Evolutionary conservation across 2,329 filamentous ascomycete genomes (phyloP).

Genomic region (Monilinia laxa): DNA sequence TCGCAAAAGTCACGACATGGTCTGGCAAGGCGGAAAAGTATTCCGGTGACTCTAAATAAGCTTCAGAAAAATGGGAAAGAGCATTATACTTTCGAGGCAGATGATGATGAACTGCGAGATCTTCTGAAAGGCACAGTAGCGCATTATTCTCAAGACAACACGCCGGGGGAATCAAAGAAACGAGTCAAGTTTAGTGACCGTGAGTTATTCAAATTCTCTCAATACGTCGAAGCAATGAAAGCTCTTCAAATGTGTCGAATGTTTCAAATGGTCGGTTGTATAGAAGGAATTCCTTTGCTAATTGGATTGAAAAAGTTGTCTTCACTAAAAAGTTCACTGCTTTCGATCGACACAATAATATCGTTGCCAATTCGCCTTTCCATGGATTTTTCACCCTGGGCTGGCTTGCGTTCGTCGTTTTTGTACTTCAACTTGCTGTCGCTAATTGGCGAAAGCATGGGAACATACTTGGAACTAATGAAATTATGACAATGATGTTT

Average conservation of each 20-base stretch:
- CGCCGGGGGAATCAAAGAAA: constrained; percentile 32
- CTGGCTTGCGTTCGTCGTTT: constrained; percentile 68
- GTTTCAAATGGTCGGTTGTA: not conserved
- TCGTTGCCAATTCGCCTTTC: constrained; percentile 65
- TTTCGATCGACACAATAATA: constrained; percentile 70
- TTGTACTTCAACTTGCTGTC: constrained; percentile 65
- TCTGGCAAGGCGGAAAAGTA: constrained; percentile 32
- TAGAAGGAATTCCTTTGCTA: not conserved
- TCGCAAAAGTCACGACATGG: constrained; percentile 24
- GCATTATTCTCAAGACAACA: constrained; percentile 32
- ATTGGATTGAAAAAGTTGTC: constrained; percentile 47
- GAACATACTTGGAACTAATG: constrained; percentile 66
- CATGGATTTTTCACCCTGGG: constrained; percentile 79
- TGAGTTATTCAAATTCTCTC: not conserved
- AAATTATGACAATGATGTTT: constrained; percentile 70
- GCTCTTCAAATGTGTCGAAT: not conserved
- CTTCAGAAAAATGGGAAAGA: constrained; percentile 32
- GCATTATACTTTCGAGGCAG: constrained; percentile 36
- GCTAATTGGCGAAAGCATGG: constrained; percentile 69
- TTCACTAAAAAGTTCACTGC: constrained; percentile 73
- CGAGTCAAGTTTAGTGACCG: constrained; percentile 46
- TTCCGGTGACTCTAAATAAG: constrained; percentile 38
- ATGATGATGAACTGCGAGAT: constrained; percentile 35
- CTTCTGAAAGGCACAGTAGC: constrained; percentile 35
- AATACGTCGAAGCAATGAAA: not conserved